Conservation (phyloP, 805 yeast species). For the Hanseniaspora opuntiae region DNA sequence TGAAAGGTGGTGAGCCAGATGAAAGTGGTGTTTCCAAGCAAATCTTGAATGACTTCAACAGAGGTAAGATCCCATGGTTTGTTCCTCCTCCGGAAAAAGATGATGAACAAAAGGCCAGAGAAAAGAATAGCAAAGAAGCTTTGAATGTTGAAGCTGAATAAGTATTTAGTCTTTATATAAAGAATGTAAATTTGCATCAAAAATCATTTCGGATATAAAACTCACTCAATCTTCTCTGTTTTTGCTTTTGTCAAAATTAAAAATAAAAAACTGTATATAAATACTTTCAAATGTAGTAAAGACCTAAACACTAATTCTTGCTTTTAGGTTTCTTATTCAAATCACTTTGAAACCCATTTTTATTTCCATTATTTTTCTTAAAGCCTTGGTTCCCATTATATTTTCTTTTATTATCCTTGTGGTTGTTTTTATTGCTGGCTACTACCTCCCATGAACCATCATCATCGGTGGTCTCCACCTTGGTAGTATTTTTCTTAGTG, state of each 20-base stretch:
- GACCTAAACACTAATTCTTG: not conserved
- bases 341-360: not conserved
- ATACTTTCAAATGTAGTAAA: not conserved
- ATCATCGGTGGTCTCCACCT: not conserved
- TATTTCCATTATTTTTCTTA: constrained; percentile 18
- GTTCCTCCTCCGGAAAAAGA: constrained; percentile 77
- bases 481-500: not conserved
- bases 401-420: constrained; percentile 15
- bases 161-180: not conserved
- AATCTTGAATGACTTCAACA: constrained; percentile 82
- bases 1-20: constrained; percentile 97
- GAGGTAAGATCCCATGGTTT: constrained; percentile 98
- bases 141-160: not conserved
- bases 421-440: constrained; percentile 15
- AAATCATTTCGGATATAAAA: not conserved
- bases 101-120: constrained; percentile 24
- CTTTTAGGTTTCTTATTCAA: not conserved
- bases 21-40: constrained; percentile 84
- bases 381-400: constrained; percentile 21
- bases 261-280: not conserved
- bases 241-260: not conserved
- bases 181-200: not conserved
- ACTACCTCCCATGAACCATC: constrained; percentile 10
- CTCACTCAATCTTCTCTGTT: no score
- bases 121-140: not conserved